These are phyloP conservation scores for Neurospora cerealis DNA, from an alignment of 495 filamentous ascomycete genomes.

Conservation along the genomic window DNA sequence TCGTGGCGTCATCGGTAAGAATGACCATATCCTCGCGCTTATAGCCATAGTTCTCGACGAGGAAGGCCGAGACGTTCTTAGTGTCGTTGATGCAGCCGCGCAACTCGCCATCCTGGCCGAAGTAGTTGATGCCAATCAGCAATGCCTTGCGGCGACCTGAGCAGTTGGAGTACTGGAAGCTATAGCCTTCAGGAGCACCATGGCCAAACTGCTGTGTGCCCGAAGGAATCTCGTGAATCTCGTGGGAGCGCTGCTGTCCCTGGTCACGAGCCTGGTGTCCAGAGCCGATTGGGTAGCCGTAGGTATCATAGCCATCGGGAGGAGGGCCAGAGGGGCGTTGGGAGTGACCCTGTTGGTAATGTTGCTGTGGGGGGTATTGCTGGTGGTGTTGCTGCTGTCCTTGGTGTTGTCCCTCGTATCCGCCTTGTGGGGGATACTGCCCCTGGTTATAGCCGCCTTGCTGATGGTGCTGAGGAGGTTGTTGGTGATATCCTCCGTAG, in stretches of 20 bases:
- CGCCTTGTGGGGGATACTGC: slow-evolving; percentile 10
- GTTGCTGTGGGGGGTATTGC: background rate
- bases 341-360: slow-evolving; percentile 17
- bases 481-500: slow-evolving; percentile 9
- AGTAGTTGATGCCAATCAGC: slow-evolving; percentile 93
- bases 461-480: slow-evolving; percentile 10
- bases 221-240: slow-evolving; percentile 39
- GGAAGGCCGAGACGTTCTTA: slow-evolving; percentile 77
- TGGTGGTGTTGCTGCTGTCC: background rate
- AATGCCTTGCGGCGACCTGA: slow-evolving; percentile 79
- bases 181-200: slow-evolving; percentile 37
- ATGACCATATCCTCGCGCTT: slow-evolving; percentile 44
- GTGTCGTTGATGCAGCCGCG: slow-evolving; percentile 93
- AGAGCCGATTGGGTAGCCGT: slow-evolving; percentile 28
- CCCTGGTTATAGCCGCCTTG: slow-evolving; percentile 7
- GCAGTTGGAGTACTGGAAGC: slow-evolving; percentile 82
- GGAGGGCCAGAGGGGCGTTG: slow-evolving; percentile 26
- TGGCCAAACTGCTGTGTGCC: slow-evolving; percentile 37
- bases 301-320: slow-evolving; percentile 23
- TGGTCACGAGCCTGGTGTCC: slow-evolving; percentile 1
- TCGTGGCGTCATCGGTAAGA: slow-evolving; percentile 36
- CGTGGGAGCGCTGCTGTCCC: slow-evolving; percentile 19
- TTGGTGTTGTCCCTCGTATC: too few species aligned
- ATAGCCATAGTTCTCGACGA: slow-evolving; percentile 65
- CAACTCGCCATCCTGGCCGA: slow-evolving; percentile 73